Evolutionary conservation across 306 rosid species (phyloP).

Genomic region (Begonia fuchsioides): DNA sequence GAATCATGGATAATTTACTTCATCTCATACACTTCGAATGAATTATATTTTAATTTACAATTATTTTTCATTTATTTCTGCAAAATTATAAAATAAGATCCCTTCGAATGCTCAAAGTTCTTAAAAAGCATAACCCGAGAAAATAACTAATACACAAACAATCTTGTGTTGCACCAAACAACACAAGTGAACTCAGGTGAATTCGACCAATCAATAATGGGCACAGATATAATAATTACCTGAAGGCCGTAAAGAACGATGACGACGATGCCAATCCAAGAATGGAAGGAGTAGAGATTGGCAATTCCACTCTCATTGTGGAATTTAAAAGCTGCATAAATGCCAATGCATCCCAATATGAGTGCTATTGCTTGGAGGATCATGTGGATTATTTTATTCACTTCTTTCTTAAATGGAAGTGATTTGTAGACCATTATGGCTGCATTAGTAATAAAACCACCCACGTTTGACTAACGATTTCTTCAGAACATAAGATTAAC

Average conservation of each 20-base stretch:
- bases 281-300: conserved; percentile 81
- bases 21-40: too few species aligned
- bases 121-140: too few species aligned
- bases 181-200: too few species aligned
- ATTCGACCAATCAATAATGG: too few species aligned
- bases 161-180: too few species aligned
- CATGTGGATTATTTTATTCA: conserved; percentile 70
- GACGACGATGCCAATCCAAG: conserved; percentile 81
- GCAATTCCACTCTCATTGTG: conserved; percentile 60
- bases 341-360: conserved; percentile 54
- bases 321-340: conserved; percentile 50
- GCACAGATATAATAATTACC: conserved; percentile 33
- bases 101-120: too few species aligned
- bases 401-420: conserved; percentile 50
- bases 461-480: too few species aligned
- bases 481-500: background rate
- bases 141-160: too few species aligned
- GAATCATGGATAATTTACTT: too few species aligned
- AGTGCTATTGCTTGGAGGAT: conserved; percentile 57
- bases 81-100: too few species aligned
- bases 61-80: too few species aligned
- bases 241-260: conserved; percentile 61
- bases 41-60: too few species aligned
- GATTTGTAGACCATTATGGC: conserved; percentile 71
- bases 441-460: conserved; percentile 17